Conservation (phyloP, 371 early-diverging fungal species). For the Lichtheimia ornata region DNA sequence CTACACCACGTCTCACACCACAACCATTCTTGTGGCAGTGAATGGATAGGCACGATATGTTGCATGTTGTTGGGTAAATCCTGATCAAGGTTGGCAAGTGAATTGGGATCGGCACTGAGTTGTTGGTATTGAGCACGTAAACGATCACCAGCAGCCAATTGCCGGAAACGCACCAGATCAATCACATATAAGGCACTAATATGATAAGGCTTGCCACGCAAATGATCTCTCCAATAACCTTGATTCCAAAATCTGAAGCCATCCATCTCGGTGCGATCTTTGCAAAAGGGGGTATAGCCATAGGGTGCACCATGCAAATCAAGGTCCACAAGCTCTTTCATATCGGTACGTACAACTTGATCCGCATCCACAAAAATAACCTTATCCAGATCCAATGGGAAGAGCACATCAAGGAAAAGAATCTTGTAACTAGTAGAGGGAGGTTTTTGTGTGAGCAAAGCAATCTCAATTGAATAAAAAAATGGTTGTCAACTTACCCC, state of each 20-base stretch:
- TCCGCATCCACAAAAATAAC: slow-evolving; percentile 98
- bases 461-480: neutral
- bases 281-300: slow-evolving; percentile 96
- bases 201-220: slow-evolving; percentile 91
- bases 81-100: slow-evolving; percentile 94
- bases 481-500: slow-evolving; percentile 55
- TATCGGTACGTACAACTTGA: slow-evolving; percentile 94
- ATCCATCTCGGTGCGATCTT: slow-evolving; percentile 90
- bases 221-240: slow-evolving; percentile 92
- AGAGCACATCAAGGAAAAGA: slow-evolving; percentile 94
- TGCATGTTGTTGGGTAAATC: slow-evolving; percentile 97
- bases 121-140: slow-evolving; percentile 92
- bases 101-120: slow-evolving; percentile 84
- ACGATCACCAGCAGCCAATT: slow-evolving; percentile 91
- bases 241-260: slow-evolving; percentile 96
- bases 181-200: slow-evolving; percentile 95
- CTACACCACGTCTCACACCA: slow-evolving; percentile 99
- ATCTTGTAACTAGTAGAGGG: slow-evolving; percentile 87
- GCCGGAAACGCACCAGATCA: slow-evolving; percentile 88
- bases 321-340: slow-evolving; percentile 88
- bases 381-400: slow-evolving; percentile 90
- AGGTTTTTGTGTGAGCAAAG: slow-evolving; percentile 12
- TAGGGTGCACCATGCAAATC: slow-evolving; percentile 93
- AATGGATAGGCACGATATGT: slow-evolving; percentile 86
- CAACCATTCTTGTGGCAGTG: slow-evolving; percentile 94